These are phyloP conservation scores for Microdochium paspali DNA, from an alignment of 2,329 filamentous ascomycete genomes.

Conservation along the genomic window DNA sequence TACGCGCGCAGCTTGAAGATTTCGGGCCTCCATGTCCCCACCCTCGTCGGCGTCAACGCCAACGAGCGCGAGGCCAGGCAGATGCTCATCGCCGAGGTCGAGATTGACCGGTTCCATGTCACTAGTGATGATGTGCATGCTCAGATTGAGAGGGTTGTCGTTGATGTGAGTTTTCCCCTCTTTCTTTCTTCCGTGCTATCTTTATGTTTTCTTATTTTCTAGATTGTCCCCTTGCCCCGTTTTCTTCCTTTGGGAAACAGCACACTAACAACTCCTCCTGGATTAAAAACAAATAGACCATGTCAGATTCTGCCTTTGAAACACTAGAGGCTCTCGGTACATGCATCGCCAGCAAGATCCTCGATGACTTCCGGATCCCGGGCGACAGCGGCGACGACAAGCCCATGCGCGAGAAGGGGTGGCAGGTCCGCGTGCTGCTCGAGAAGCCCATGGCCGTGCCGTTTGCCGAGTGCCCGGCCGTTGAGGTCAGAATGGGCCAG, in stretches of 20 bases:
- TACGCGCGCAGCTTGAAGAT: conserved; percentile 34
- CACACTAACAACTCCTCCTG: neutral
- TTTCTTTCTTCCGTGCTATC: conserved; percentile 1
- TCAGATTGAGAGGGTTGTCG: conserved; percentile 48
- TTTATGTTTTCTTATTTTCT: neutral
- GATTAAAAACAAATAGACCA: conserved; percentile 25
- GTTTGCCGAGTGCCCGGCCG: conserved; percentile 60
- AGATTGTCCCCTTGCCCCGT: neutral
- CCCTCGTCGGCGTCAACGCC: conserved; percentile 61
- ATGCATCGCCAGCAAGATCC: conserved; percentile 34
- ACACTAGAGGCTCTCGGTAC: conserved; percentile 53
- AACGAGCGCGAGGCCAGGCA: conserved; percentile 62
- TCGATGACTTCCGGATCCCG: conserved; percentile 32
- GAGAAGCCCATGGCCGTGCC: conserved; percentile 68
- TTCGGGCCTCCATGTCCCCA: conserved; percentile 51
- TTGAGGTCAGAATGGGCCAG: conserved; percentile 42
- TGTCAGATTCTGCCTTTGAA: conserved; percentile 48
- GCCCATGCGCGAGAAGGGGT: conserved; percentile 29
- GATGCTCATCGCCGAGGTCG: conserved; percentile 53
- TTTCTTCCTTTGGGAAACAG: neutral
- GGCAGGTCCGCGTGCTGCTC: conserved; percentile 50
- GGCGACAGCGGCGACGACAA: conserved; percentile 15
- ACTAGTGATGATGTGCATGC: conserved; percentile 37
- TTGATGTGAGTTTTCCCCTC: conserved; percentile 39
- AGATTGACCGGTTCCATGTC: conserved; percentile 43